A percentile compares a stretch with the other conserved stretches of the same genome.
Conservation (phyloP, 2,329 filamentous ascomycete genomes). For the Talaromyces sp. region DNA sequence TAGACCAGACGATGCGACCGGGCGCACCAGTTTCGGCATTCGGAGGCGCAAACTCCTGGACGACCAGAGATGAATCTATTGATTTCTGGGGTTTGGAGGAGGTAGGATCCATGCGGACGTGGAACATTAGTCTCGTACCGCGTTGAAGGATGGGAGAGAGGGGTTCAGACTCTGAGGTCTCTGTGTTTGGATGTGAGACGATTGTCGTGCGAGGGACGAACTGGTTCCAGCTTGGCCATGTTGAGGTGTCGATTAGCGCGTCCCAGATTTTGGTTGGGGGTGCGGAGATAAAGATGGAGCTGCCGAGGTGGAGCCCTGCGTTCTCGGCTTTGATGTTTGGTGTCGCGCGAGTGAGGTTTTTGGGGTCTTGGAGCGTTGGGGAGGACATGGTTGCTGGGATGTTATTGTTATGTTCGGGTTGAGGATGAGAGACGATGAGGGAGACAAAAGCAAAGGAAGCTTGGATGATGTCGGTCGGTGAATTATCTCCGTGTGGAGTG, state of each 20-base stretch:
- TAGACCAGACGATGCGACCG: slow-evolving; percentile 34
- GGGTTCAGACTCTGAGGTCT: slow-evolving; percentile 17
- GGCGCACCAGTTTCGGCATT: slow-evolving; percentile 17
- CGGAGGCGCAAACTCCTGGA: slow-evolving; percentile 39
- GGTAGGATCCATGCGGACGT: slow-evolving; percentile 45
- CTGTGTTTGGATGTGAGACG: slow-evolving; percentile 41
- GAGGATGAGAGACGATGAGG: too few relatives aligned
- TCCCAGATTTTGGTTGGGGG: slow-evolving; percentile 48
- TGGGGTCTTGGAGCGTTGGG: slow-evolving; percentile 12
- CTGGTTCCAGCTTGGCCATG: slow-evolving; percentile 52
- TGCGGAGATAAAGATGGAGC: slow-evolving; percentile 43
- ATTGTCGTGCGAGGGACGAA: slow-evolving; percentile 52
- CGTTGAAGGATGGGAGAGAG: slow-evolving; percentile 35
- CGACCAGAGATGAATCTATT: slow-evolving; percentile 30
- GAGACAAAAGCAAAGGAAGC: too few relatives aligned
- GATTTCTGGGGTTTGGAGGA: slow-evolving; percentile 24
- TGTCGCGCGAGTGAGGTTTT: slow-evolving; percentile 29
- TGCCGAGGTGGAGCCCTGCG: slow-evolving; percentile 35
- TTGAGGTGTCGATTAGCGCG: slow-evolving; percentile 48
- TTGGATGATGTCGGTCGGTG: background rate
- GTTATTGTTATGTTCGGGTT: background rate
- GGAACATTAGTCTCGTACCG: slow-evolving; percentile 49
- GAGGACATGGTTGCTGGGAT: slow-evolving; percentile 4
- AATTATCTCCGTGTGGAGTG: background rate
- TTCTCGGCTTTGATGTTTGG: slow-evolving; percentile 35